phyloP scores from a whole-genome alignment of 441 rosid species.

The Brassica balearica region DNA sequence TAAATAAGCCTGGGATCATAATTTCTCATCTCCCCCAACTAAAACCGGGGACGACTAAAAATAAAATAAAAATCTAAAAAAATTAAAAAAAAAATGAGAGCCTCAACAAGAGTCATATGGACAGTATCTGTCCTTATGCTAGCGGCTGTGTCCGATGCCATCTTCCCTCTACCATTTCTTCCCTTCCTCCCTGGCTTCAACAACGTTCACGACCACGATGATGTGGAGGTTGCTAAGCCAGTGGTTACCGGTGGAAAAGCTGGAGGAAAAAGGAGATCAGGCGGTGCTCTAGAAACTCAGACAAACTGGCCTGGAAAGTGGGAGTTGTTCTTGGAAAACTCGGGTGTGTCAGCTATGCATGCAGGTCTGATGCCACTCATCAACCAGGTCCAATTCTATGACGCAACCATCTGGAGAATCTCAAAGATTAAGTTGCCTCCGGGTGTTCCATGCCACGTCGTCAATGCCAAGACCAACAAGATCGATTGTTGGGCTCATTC shows the following conservation, averaged over 20 bases:
- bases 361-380: conserved; percentile 63
- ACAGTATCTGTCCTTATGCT: conserved; percentile 45
- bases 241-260: conserved; percentile 5
- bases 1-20: conserved; percentile 35
- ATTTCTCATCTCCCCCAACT: conserved; percentile 38
- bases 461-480: conserved; percentile 44
- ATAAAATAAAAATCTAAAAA: background rate
- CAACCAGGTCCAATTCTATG: conserved; percentile 70
- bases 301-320: conserved; percentile 54
- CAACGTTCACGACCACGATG: background rate
- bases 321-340: conserved; percentile 55
- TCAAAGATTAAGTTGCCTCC: conserved; percentile 53
- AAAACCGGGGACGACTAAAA: conserved; percentile 28
- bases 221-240: conserved; percentile 13
- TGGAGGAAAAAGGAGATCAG: conserved; percentile 29
- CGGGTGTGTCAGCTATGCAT: conserved; percentile 91
- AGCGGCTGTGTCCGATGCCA: conserved; percentile 41
- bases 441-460: conserved; percentile 50
- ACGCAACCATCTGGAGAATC: conserved; percentile 70
- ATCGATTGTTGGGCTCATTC: conserved; percentile 77
- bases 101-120: conserved; percentile 47
- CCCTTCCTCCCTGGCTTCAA: conserved; percentile 43
- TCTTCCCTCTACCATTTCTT: conserved; percentile 40
- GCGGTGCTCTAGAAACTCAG: conserved; percentile 9
- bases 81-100: conserved; percentile 22